These are phyloP conservation scores for Neurospora sp. DNA, from an alignment of 495 filamentous ascomycete genomes.

Conservation along the genomic window DNA sequence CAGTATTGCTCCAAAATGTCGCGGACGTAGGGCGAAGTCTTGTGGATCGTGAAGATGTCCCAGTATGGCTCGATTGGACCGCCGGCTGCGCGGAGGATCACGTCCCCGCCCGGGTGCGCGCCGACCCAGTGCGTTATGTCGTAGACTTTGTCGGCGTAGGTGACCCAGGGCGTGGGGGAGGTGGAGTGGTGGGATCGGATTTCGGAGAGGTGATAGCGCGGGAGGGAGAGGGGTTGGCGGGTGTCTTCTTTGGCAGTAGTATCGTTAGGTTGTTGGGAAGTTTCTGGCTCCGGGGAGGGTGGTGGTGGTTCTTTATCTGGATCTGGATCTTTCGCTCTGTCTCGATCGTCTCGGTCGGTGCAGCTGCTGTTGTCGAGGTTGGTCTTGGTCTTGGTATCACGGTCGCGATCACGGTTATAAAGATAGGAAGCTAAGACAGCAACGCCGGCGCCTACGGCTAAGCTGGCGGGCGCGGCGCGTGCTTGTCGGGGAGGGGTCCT, in stretches of 20 bases:
- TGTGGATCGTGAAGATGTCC: slow-evolving; percentile 53
- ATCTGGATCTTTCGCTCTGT: not conserved
- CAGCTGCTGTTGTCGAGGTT: not conserved
- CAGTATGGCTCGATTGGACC: slow-evolving; percentile 50
- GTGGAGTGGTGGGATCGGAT: slow-evolving; percentile 37
- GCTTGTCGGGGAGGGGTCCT: not conserved
- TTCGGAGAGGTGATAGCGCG: slow-evolving; percentile 37
- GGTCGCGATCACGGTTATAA: not conserved
- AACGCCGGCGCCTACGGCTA: not conserved
- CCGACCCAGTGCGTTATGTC: slow-evolving; percentile 45
- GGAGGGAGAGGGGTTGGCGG: slow-evolving; percentile 14
- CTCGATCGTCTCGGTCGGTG: not conserved
- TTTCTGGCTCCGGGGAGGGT: not conserved
- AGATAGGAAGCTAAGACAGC: not conserved
- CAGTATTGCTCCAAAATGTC: slow-evolving; percentile 46
- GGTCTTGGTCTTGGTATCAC: not conserved
- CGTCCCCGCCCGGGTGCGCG: slow-evolving; percentile 49
- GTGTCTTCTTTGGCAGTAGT: no score
- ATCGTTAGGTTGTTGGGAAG: no score
- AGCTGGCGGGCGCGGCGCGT: not conserved
- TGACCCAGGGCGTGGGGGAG: slow-evolving; percentile 41
- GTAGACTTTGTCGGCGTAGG: slow-evolving; percentile 43
- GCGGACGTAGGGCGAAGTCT: slow-evolving; percentile 39
- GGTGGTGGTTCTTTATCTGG: not conserved
- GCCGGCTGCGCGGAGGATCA: slow-evolving; percentile 49